Percentiles rank a stretch among this genome's conserved stretches.
These are phyloP conservation scores for Claviceps digitariae DNA, from an alignment of 2,329 filamentous ascomycete genomes.

Conservation along the genomic window DNA sequence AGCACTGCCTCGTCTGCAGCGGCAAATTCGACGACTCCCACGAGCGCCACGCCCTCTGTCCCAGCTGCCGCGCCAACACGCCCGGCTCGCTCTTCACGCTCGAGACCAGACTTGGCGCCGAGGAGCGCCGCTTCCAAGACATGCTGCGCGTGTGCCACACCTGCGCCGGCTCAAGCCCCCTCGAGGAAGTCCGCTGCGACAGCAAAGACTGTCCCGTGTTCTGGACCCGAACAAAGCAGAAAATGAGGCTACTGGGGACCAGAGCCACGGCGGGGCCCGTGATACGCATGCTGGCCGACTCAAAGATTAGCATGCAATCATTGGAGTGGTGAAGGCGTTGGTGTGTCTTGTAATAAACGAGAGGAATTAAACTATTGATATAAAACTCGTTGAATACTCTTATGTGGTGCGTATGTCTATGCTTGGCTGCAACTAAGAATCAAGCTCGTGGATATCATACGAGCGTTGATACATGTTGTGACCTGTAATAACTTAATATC, in stretches of 20 bases:
- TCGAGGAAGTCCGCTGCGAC: constrained; percentile 74
- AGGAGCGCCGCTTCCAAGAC: constrained; percentile 50
- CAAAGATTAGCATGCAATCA: constrained; percentile 11
- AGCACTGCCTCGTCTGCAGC: constrained; percentile 63
- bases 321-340: constrained; percentile 29
- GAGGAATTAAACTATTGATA: no score
- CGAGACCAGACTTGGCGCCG: constrained; percentile 43
- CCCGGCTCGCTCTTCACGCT: constrained; percentile 51
- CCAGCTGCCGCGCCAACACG: constrained; percentile 37
- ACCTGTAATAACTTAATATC: no score
- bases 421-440: neutral
- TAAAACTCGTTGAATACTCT: no score
- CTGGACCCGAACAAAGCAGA: constrained; percentile 59
- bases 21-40: constrained; percentile 11
- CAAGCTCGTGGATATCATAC: neutral
- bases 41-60: constrained; percentile 37
- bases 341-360: no score
- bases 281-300: constrained; percentile 18
- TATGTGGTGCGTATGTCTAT: no score
- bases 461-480: no score
- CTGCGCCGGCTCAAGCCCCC: constrained; percentile 59
- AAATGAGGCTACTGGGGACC: constrained; percentile 30
- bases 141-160: constrained; percentile 62
- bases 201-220: constrained; percentile 90
- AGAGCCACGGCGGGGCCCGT: constrained; percentile 19